A percentile compares a stretch with the other conserved stretches of the same genome.
These are phyloP conservation scores for Cenococcum geophilum DNA, from an alignment of 495 filamentous ascomycete species.

Conservation along the genomic window DNA sequence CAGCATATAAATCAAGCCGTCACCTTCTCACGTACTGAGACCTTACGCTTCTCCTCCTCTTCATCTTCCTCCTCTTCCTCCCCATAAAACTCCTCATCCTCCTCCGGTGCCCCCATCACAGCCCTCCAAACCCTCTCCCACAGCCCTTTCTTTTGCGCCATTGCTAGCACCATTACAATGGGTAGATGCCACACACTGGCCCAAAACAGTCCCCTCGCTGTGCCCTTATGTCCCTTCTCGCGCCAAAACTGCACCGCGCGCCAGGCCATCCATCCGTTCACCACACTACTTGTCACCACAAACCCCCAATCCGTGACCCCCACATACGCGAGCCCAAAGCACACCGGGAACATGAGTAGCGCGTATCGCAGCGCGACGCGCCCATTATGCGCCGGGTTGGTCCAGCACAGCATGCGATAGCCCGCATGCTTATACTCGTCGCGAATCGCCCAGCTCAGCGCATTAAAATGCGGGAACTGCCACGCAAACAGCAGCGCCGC, in stretches of 20 bases:
- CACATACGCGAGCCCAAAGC: slow-evolving; percentile 68
- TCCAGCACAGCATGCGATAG: slow-evolving; percentile 86
- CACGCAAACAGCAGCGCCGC: slow-evolving; percentile 83
- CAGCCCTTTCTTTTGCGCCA: slow-evolving; percentile 90
- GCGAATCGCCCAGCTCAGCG: slow-evolving; percentile 75
- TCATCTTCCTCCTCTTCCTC: slow-evolving; percentile 39
- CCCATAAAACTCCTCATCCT: slow-evolving; percentile 39
- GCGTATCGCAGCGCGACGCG: slow-evolving; percentile 84
- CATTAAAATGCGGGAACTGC: slow-evolving; percentile 98
- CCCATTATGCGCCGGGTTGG: slow-evolving; percentile 73
- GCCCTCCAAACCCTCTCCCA: slow-evolving; percentile 79
- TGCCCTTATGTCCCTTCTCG: slow-evolving; percentile 69
- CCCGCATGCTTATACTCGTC: slow-evolving; percentile 86
- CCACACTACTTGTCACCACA: slow-evolving; percentile 67
- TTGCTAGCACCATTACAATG: slow-evolving; percentile 80
- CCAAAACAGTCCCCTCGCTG: slow-evolving; percentile 86
- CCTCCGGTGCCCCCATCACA: slow-evolving; percentile 49
- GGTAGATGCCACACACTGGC: slow-evolving; percentile 96
- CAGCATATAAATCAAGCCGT: too few species aligned
- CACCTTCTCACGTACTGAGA: too few species aligned
- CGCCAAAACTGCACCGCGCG: slow-evolving; percentile 81
- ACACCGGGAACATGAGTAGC: slow-evolving; percentile 82
- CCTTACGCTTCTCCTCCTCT: slow-evolving; percentile 1
- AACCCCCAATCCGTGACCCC: slow-evolving; percentile 88
- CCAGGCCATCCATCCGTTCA: slow-evolving; percentile 80